Base-by-base conservation (phyloP, 192 early-diverging fungal genomes). In the Fimicolochytrium jonesii region DNA sequence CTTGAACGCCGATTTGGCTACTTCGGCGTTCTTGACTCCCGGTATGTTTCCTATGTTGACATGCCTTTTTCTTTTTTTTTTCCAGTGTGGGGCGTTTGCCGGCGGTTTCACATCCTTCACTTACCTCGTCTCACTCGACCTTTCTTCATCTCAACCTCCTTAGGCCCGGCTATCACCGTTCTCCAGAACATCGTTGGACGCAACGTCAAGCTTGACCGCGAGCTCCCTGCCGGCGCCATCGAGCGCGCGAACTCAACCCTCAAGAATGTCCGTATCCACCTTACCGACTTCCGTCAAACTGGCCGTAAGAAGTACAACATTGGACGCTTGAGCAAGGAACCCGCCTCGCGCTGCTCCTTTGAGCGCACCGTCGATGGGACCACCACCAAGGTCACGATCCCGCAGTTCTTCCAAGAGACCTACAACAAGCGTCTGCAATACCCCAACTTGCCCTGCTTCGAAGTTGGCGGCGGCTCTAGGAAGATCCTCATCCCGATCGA, bases 401-500 rank as follows among this genome's bases (percentile, higher is more conserved):
- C 82, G 0, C 44, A 78, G 1, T 94, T 94, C 64, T 94, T 92
- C 56, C 34, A 66, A 25, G 72, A 82, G 30, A 70, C 67, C 9
- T 92, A 92, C 64, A 81, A 81, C 59, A 80, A 80, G 31, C 61
- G 47, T 5, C 70, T 97, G 30, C 30, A 54, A 28, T 93, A 80
- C 57, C 87, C 92, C 6, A 78, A 83, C 62, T 68, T 94, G 54
- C 94, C 92, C 1, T 72, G 72, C 35, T 28, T 78, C 31, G 84
- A 85, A 9, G 84, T 84, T 31, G 77, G 77, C 17, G 41, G 35
- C n/a, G 48, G 4, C 0, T 15, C 60, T 33, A 79, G 79, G 32
- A 80, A 82, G 56, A 30, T 68, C 29, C 28, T 78, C 26, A 67
- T 94, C 18, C 94, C 94, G 23, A 88, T 97, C 73, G 94, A 97